A percentile compares a stretch with the other conserved stretches of the same genome.
phyloP scores from a whole-genome alignment of 805 yeast species.

The Komagataella pseudopastoris region DNA sequence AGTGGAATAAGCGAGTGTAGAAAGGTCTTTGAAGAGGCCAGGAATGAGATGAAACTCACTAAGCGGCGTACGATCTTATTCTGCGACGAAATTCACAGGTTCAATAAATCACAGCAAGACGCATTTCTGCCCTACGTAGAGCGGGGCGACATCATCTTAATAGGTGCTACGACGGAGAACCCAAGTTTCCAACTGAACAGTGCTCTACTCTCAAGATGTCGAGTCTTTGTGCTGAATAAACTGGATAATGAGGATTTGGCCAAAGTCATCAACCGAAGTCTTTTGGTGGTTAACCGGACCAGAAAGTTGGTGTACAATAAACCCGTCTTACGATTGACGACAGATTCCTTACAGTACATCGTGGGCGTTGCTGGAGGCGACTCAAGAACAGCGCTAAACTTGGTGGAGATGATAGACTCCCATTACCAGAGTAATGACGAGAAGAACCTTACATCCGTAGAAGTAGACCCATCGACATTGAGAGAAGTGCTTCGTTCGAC shows the following conservation, averaged over 20 bases:
- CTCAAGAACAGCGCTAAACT: conserved; percentile 70
- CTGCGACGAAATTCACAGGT: conserved; percentile 88
- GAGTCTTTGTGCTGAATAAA: conserved; percentile 55
- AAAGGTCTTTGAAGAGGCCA: conserved; percentile 40
- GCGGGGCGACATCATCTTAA: conserved; percentile 62
- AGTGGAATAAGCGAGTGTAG: conserved; percentile 56
- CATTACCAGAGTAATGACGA: conserved; percentile 14
- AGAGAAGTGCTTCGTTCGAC: conserved; percentile 32
- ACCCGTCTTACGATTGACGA: conserved; percentile 36
- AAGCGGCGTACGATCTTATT: conserved; percentile 56
- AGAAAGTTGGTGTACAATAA: conserved; percentile 37
- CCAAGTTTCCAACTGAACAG: conserved; percentile 73
- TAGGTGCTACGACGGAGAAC: conserved; percentile 98
- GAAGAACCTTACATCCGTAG: conserved; percentile 21
- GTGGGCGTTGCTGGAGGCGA: conserved; percentile 78
- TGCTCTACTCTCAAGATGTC: conserved; percentile 77
- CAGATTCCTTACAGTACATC: conserved; percentile 50
- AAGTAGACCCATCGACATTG: conserved; percentile 10
- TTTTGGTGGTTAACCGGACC: conserved; percentile 42
- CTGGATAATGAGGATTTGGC: conserved; percentile 35
- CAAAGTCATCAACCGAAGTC: conserved; percentile 42
- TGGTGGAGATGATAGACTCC: conserved; percentile 62
- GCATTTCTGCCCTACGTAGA: conserved; percentile 75
- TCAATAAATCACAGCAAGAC: conserved; percentile 81
- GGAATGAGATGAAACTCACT: conserved; percentile 29